Percentiles rank a stretch among this genome's conserved stretches.
Conservation (phyloP, 352 stramenopile genomes). For the Stramenopiles sp. region DNA sequence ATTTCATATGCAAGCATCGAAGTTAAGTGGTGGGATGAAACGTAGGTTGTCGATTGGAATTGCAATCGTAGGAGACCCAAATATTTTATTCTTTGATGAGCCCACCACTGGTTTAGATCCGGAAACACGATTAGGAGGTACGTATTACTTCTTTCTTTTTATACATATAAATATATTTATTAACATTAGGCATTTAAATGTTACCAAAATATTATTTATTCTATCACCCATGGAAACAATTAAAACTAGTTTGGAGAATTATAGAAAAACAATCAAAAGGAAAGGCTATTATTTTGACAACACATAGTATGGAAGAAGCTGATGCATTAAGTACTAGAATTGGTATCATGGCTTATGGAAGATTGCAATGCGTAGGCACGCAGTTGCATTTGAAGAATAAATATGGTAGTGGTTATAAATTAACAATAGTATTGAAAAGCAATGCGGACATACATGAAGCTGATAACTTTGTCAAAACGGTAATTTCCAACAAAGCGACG, state of each 20-base stretch:
- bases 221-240: not conserved
- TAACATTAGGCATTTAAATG: too few species aligned
- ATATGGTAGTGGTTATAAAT: slow-evolving; percentile 23
- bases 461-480: not conserved
- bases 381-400: slow-evolving; percentile 22
- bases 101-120: slow-evolving; percentile 84
- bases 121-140: slow-evolving; percentile 41
- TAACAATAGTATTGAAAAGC: slow-evolving; percentile 14
- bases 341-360: slow-evolving; percentile 26
- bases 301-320: slow-evolving; percentile 25
- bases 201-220: too few species aligned
- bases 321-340: slow-evolving; percentile 23
- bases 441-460: not conserved
- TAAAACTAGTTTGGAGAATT: not conserved
- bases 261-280: not conserved
- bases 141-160: not conserved
- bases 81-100: slow-evolving; percentile 60
- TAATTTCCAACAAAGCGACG: not conserved
- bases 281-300: slow-evolving; percentile 19
- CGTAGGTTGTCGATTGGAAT: slow-evolving; percentile 72
- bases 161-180: not conserved
- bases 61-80: slow-evolving; percentile 57
- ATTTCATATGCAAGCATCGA: slow-evolving; percentile 29
- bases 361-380: slow-evolving; percentile 19
- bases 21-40: slow-evolving; percentile 66